Conservation (phyloP, 1,284 basidiomycete species). For the Paramarasmius palmivorus region DNA sequence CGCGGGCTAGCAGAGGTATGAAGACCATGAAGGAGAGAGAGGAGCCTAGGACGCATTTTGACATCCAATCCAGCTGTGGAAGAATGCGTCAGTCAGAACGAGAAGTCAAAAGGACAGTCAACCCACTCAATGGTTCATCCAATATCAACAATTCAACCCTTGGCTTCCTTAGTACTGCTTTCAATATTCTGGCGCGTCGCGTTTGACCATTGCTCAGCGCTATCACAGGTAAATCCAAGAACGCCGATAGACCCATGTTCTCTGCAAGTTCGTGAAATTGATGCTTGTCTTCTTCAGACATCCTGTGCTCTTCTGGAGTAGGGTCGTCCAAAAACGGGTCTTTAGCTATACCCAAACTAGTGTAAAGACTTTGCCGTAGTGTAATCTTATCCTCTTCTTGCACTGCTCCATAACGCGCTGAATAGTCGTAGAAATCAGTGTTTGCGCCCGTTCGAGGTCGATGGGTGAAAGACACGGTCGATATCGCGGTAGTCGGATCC, state of each 20-base stretch:
- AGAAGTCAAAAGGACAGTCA: constrained; percentile 6
- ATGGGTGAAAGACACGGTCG: constrained; percentile 76
- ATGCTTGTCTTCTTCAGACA: constrained; percentile 27
- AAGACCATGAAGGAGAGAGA: constrained; percentile 57
- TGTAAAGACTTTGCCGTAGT: constrained; percentile 67
- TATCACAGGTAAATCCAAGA: constrained; percentile 82
- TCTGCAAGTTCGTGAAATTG: constrained; percentile 53
- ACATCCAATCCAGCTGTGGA: constrained; percentile 72
- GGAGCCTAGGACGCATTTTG: constrained; percentile 55
- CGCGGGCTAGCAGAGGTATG: constrained; percentile 54
- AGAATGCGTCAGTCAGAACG: constrained; percentile 13
- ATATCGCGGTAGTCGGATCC: constrained; percentile 53
- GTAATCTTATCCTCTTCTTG: constrained; percentile 81
- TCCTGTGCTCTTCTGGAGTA: constrained; percentile 20
- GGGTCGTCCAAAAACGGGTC: constrained; percentile 26
- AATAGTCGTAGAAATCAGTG: constrained; percentile 85
- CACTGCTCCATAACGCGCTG: constrained; percentile 85
- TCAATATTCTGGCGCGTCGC: constrained; percentile 80
- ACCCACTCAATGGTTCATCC: constrained; percentile 82
- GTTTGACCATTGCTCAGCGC: constrained; percentile 93
- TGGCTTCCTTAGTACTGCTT: constrained; percentile 60
- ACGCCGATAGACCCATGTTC: constrained; percentile 53
- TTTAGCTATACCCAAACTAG: constrained; percentile 43
- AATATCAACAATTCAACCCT: constrained; percentile 75
- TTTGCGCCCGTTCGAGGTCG: constrained; percentile 53